Base-by-base conservation (phyloP, 352 stramenopile genomes). In the Phytopythium montanum region DNA sequence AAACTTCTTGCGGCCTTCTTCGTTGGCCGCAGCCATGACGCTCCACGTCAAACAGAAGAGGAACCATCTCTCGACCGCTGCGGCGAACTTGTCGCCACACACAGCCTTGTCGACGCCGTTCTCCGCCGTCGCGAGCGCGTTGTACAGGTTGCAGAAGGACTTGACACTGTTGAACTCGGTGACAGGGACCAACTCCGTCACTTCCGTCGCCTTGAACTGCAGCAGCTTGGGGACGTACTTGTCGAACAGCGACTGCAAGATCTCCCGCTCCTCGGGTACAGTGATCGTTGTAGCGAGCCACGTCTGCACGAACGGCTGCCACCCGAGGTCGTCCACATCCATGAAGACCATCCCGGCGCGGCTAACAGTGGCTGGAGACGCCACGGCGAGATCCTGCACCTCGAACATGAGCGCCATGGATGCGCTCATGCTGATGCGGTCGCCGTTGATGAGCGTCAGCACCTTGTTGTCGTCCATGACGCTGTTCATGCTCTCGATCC, bases 301-400 rank as follows among this genome's bases (percentile, higher is more conserved):
- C 18, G 84, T 90, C 38, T 88, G 70, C 16, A 95, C 79, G 21
- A 91, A 92, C 3, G 86, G 83, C 4, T 68, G 75, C 81, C 82
- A 95, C 10, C 87, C 81, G 25, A 96, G 77, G 42, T 94, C 83
- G 23, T 90, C 71, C 5, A 91, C 81, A 39, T 93, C 80, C 85
- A 98, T 97, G 73, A 98, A 98, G 9, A 98, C 91, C 77, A 98
- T 96, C 31, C 94, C 94, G 23, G 92, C 90, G 34, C 94, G 82
- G 54, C 85, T 97, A 1, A 98, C 94, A 3, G 95, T 98, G 1
- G 95, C 95, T 4, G 95, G 94, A 10, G 90, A 98, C 23, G 95
- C 95, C 10, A 97, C 93, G 0, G 88, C 88, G 2, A 98, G 76
- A 64, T 98, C 93, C 64, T 97, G 95, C 6, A 98, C 93, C 65